Conservation (phyloP, 2,329 filamentous ascomycete species). For the Claviceps sp. region DNA sequence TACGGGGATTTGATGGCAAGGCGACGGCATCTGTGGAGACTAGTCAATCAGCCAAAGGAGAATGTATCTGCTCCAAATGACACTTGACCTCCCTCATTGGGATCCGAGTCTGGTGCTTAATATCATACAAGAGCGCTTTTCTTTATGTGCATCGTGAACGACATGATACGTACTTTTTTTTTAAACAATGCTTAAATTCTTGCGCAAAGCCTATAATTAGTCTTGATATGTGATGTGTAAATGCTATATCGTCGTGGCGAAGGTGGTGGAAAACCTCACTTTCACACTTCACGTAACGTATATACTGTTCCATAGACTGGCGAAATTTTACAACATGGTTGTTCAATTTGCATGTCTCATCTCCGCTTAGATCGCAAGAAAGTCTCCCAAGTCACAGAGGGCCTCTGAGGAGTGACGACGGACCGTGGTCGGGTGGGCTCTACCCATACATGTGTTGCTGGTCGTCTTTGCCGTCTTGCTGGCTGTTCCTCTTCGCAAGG, state of each 20-base stretch:
- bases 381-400: constrained; percentile 11
- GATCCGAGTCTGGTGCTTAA: neutral
- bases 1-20: constrained; percentile 45
- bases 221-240: neutral
- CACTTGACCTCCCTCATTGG: neutral
- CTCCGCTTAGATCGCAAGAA: constrained; percentile 14
- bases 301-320: neutral
- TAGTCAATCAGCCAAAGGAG: constrained; percentile 21
- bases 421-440: constrained; percentile 10
- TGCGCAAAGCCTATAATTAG: neutral
- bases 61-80: neutral
- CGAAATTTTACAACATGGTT: neutral
- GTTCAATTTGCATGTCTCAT: constrained; percentile 4
- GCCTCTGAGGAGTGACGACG: constrained; percentile 4
- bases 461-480: constrained; percentile 5
- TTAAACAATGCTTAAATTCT: neutral
- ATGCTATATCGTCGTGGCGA: constrained; percentile 1
- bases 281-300: neutral
- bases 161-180: neutral
- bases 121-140: neutral
- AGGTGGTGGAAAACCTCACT: neutral
- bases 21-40: constrained; percentile 32
- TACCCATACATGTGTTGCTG: constrained; percentile 9
- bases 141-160: neutral
- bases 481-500: constrained; percentile 4